Evolutionary conservation across 441 rosid species (phyloP), one percentile per base, ranked within the genome.

Genomic region (Francoa sonchifolia): DNA sequence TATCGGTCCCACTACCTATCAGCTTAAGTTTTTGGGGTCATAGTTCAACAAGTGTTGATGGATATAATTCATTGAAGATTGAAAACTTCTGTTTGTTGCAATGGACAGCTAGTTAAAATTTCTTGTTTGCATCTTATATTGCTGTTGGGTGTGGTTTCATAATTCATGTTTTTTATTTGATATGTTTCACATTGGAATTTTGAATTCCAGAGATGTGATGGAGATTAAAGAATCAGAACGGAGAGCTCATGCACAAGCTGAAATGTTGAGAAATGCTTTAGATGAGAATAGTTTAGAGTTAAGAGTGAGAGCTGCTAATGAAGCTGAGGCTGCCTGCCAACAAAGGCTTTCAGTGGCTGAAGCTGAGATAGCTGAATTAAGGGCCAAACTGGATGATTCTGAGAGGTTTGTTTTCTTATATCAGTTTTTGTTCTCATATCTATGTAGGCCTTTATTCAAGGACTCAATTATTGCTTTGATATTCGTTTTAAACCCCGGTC

Each of bases 301-400:
- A 72, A 78, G 99, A 72, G 95, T 86, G 49, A 82, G 72, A 72
- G 99, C 96, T 35, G 99, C 99, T 57, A 75, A 76, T 48, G 95
- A 86, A 66, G 80, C 94, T 23, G 90, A 82, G 60, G 77, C 67
- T 68, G 95, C 95, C 40, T 86, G 96, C 67, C 90, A 74, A 52
- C 72, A 65, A 68, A 79, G 99, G 63, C 96, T 90, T 65, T 69
- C 72, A 44, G 68, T 59, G 38, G 79, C 95, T 32, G 82, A 83
- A 77, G 88, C 80, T 62, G 95, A 90, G 74, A 82, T 83, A 58
- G 65, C 71, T 50, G 88, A 74, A 63, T 48, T 86, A 56, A 70
- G 85, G 76, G 72, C 69, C 54, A 76, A 81, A 55, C 51, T 90
- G 48, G 93, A 80, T 68, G 50, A 58, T 52, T 76, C 90, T 42